phyloP scores from a whole-genome alignment of 768 basidiomycete genomes.

The Cubamyces sp. region DNA sequence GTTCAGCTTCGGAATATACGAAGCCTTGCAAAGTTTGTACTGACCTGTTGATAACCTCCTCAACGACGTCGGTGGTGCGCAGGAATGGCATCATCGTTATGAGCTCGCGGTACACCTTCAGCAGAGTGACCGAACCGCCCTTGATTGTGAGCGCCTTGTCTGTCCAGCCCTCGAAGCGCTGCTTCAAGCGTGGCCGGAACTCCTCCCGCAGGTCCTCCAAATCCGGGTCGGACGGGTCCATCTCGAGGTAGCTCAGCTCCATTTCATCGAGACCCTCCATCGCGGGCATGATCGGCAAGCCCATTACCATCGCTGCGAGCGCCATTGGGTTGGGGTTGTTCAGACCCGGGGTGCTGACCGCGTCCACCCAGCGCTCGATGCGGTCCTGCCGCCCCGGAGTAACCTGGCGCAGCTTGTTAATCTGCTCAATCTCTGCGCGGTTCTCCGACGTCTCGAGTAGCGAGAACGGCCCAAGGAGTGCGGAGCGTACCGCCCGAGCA shows the following conservation, averaged over 20 bases:
- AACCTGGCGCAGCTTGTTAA: conserved; percentile 47
- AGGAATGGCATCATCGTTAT: conserved; percentile 63
- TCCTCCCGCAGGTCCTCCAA: conserved; percentile 64
- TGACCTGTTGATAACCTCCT: conserved; percentile 59
- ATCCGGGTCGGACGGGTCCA: conserved; percentile 57
- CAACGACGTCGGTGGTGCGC: conserved; percentile 51
- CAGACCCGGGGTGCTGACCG: conserved; percentile 44
- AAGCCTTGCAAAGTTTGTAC: conserved; percentile 20
- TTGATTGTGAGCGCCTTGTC: conserved; percentile 43
- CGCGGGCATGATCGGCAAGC: conserved; percentile 46
- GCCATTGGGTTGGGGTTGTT: conserved; percentile 54
- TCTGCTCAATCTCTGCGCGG: conserved; percentile 46
- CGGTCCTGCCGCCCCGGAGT: conserved; percentile 49
- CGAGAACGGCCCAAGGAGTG: conserved; percentile 51
- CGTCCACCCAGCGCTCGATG: conserved; percentile 56
- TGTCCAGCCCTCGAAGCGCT: conserved; percentile 62
- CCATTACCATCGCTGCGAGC: conserved; percentile 69
- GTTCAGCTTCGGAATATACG: background rate
- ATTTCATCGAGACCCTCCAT: conserved; percentile 44
- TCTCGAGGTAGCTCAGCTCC: conserved; percentile 56
- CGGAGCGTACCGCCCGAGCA: conserved; percentile 45
- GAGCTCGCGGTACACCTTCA: conserved; percentile 48
- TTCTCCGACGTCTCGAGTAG: conserved; percentile 47
- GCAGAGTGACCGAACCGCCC: conserved; percentile 42
- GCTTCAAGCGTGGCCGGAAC: conserved; percentile 59